Evolutionary conservation across 192 early-diverging fungal genomes (phyloP).

Genomic region (Obelidium mucronatum): DNA sequence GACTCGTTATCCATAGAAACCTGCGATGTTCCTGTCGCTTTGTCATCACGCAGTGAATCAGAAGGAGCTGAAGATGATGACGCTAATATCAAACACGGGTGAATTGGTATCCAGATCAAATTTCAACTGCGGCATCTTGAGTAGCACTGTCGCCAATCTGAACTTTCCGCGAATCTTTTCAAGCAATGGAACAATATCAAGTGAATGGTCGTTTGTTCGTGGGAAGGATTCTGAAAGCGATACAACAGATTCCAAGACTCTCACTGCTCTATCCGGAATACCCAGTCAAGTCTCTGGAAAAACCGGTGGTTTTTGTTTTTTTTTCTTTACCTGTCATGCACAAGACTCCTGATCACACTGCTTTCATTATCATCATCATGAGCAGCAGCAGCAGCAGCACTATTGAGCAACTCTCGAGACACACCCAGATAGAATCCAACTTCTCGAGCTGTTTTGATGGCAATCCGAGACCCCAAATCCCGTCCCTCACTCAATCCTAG

Average conservation of each 20-base stretch:
- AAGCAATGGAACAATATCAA: constrained; percentile 22
- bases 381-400: too few species aligned
- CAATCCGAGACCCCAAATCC: constrained; percentile 24
- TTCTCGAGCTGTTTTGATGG: constrained; percentile 9
- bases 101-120: background rate
- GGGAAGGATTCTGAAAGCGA: constrained; percentile 18
- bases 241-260: background rate
- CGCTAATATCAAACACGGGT: background rate
- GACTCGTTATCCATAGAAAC: too few species aligned
- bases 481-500: constrained; percentile 14
- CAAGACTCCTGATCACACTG: too few species aligned
- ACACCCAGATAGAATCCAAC: constrained; percentile 28
- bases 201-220: background rate
- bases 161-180: constrained; percentile 36
- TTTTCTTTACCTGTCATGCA: too few species aligned
- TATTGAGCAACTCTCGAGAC: background rate
- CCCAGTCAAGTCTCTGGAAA: too few species aligned
- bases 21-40: too few species aligned
- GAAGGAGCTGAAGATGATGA: too few species aligned
- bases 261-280: background rate
- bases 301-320: too few species aligned
- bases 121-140: constrained; percentile 22
- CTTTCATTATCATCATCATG: too few species aligned
- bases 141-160: constrained; percentile 21
- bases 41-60: too few species aligned